These are phyloP conservation scores for Eucommia ulmoides DNA, from an alignment of 257 asterid genomes.

Conservation along the genomic window DNA sequence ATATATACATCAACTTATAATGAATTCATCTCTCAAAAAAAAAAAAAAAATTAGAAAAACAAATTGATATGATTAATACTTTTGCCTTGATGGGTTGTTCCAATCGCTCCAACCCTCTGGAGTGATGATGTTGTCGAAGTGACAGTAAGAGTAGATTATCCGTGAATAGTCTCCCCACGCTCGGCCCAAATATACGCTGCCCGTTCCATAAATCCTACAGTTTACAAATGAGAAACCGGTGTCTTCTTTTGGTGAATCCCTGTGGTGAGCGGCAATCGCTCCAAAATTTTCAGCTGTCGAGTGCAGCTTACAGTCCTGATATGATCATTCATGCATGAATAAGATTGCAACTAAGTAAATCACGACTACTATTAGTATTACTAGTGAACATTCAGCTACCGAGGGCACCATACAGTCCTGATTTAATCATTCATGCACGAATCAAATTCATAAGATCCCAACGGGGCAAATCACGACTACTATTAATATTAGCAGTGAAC, in stretches of 20 bases:
- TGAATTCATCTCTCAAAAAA: neutral
- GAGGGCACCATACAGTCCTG: no score
- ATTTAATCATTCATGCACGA: no score
- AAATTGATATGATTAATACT: constrained; percentile 20
- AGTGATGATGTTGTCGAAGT: constrained; percentile 22
- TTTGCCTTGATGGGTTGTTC: constrained; percentile 21
- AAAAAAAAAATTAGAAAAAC: neutral
- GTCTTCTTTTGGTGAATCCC: constrained; percentile 36
- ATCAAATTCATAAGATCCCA: no score
- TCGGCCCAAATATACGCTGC: constrained; percentile 43
- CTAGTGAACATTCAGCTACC: neutral
- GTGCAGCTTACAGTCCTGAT: constrained; percentile 40
- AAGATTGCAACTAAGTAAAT: neutral
- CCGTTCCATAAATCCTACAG: constrained; percentile 44
- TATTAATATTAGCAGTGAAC: no score
- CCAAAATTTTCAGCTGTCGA: constrained; percentile 27
- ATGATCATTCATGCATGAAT: neutral
- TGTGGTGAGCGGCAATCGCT: constrained; percentile 70
- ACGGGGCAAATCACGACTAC: neutral
- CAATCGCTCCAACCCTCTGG: constrained; percentile 69
- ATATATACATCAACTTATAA: neutral
- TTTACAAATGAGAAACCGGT: constrained; percentile 74
- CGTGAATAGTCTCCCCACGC: constrained; percentile 75
- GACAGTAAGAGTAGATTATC: constrained; percentile 30
- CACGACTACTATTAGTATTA: no score